Conservation (phyloP, 1,139 yeast species). For the Candida sojae region DNA sequence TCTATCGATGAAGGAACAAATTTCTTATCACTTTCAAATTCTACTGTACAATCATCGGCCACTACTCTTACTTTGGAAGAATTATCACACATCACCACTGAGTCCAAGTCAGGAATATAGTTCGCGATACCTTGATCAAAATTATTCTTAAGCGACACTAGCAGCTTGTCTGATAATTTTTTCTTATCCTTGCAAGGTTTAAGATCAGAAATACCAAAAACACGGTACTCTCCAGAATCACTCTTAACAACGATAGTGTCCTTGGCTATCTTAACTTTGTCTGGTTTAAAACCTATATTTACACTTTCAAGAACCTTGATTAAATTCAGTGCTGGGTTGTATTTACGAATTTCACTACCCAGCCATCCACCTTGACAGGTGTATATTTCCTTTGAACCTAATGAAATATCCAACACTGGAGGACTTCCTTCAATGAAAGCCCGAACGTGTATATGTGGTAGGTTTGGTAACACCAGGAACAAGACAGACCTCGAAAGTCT, state of each 20-base stretch:
- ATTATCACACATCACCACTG: neutral
- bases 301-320: neutral
- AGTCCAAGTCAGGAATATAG: neutral
- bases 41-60: neutral
- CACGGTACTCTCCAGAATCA: neutral
- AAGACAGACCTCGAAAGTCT: slow-evolving; percentile 33
- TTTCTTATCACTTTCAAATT: neutral
- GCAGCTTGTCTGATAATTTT: neutral
- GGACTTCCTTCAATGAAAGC: slow-evolving; percentile 28
- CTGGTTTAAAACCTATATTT: neutral
- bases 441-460: slow-evolving; percentile 23
- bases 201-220: neutral
- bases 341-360: slow-evolving; percentile 34
- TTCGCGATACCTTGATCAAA: neutral
- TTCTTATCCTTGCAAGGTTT: neutral
- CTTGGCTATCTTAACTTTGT: neutral
- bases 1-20: neutral
- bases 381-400: slow-evolving; percentile 17
- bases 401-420: slow-evolving; percentile 34
- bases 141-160: neutral
- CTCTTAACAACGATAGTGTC: neutral
- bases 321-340: neutral
- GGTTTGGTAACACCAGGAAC: slow-evolving; percentile 27
- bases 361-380: slow-evolving; percentile 43
- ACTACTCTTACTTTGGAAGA: neutral